Percentiles rank a stretch among this genome's conserved stretches.
These are phyloP conservation scores for Sextonia rubra DNA, from an alignment of 164 flowering plant genomes.

Conservation along the genomic window DNA sequence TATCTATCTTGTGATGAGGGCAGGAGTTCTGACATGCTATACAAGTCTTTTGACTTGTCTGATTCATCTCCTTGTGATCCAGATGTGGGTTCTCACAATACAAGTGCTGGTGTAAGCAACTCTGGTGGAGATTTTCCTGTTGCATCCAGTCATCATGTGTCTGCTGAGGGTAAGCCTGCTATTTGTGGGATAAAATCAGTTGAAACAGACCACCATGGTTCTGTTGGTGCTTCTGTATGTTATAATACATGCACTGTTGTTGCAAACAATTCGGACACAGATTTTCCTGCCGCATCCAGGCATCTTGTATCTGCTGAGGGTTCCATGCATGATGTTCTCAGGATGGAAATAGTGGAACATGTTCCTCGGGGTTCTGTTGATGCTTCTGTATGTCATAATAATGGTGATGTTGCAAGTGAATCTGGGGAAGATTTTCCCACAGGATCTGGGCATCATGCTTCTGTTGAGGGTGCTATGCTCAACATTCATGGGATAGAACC, in stretches of 20 bases:
- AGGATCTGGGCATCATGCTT: conserved; percentile 11
- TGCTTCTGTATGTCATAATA: conserved; percentile 4
- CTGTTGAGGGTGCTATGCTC: conserved; percentile 1
- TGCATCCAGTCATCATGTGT: conserved; percentile 11
- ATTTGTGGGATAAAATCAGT: not conserved
- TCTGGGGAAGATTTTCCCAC: conserved; percentile 7
- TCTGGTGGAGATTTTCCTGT: conserved; percentile 6
- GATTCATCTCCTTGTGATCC: not conserved
- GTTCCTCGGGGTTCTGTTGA: not conserved
- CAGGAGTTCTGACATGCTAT: not conserved
- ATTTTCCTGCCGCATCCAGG: conserved; percentile 7
- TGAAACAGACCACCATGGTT: not conserved
- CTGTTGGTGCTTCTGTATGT: not conserved
- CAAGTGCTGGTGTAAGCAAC: conserved; percentile 6
- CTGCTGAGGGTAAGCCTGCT: conserved; percentile 5
- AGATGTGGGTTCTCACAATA: conserved; percentile 12
- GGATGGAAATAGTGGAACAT: not conserved
- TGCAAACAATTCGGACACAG: not conserved
- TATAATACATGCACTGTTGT: not conserved
- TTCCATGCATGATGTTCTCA: not conserved
- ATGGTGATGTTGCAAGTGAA: conserved; percentile 7
- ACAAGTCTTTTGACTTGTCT: not conserved
- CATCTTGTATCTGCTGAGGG: conserved; percentile 9
- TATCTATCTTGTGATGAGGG: conserved; percentile 3
- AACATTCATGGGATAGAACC: not conserved